Conservation (phyloP, 441 rosid species). For the Eruca vesicaria region DNA sequence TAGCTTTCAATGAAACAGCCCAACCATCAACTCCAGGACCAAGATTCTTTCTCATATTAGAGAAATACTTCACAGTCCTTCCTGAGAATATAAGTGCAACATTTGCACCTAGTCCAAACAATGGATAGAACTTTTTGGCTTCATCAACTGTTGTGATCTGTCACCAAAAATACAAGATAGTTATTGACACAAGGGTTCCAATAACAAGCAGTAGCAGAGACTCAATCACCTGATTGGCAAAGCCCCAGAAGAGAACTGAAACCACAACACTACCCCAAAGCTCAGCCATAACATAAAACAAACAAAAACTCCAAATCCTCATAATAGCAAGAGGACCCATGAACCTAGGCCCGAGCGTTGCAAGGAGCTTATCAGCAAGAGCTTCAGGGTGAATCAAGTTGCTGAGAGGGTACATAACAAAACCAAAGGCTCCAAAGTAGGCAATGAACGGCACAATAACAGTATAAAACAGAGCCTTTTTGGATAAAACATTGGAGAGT, state of each 20-base stretch:
- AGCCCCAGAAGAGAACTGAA: constrained; percentile 94
- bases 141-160: constrained; percentile 94
- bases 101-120: constrained; percentile 93
- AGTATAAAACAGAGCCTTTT: constrained; percentile 74
- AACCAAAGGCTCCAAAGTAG: constrained; percentile 89
- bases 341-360: constrained; percentile 73
- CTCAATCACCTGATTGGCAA: constrained; percentile 78
- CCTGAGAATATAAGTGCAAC: constrained; percentile 91
- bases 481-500: constrained; percentile 65
- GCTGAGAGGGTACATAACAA: constrained; percentile 77
- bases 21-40: constrained; percentile 98
- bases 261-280: constrained; percentile 96
- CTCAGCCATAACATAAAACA: constrained; percentile 97
- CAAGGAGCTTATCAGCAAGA: constrained; percentile 73
- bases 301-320: constrained; percentile 92
- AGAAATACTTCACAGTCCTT: constrained; percentile 89
- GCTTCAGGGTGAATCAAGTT: constrained; percentile 72
- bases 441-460: constrained; percentile 83
- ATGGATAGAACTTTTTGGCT: constrained; percentile 87
- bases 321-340: constrained; percentile 91
- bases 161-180: constrained; percentile 3
- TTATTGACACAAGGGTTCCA: no score
- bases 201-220: no score
- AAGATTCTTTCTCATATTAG: constrained; percentile 70
- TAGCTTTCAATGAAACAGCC: constrained; percentile 84